phyloP scores from a whole-genome alignment of 2,329 filamentous ascomycete genomes.

The Calonectria montana region DNA sequence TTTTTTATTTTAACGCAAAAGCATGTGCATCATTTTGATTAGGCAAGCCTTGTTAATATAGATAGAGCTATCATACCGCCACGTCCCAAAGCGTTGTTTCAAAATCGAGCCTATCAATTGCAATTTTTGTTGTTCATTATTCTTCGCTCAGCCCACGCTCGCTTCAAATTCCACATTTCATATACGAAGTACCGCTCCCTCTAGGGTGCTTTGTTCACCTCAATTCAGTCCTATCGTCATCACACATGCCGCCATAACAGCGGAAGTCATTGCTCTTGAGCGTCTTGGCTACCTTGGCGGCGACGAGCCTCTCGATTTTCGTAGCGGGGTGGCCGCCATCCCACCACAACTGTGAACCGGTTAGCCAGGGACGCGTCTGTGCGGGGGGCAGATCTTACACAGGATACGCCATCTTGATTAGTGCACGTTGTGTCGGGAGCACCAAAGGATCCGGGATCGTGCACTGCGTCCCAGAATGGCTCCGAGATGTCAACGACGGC shows the following conservation, averaged over 20 bases:
- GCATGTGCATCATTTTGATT: not conserved
- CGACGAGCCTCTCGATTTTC: conserved; percentile 17
- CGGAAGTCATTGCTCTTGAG: not conserved
- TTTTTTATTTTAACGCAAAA: not conserved
- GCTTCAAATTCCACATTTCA: not conserved
- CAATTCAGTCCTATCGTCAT: not conserved
- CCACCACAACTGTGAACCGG: conserved; percentile 11
- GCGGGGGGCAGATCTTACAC: not conserved
- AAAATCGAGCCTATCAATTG: not conserved
- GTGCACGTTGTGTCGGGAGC: conserved; percentile 3
- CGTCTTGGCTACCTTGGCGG: conserved; percentile 10
- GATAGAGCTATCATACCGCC: not conserved
- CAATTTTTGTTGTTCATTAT: not conserved
- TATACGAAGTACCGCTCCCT: not conserved
- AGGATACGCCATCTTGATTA: conserved; percentile 1
- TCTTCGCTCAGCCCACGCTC: not conserved
- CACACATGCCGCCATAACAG: not conserved
- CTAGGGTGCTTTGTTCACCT: not conserved
- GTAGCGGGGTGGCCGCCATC: conserved; percentile 9
- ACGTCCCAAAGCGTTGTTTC: not conserved
- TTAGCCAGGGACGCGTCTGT: not conserved
- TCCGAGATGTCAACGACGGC: conserved; percentile 4
- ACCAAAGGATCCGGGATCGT: conserved; percentile 4
- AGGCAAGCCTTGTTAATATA: not conserved
- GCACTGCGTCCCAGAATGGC: conserved; percentile 4